phyloP scores from a whole-genome alignment of 768 basidiomycete species.

The Collybia sp. region DNA sequence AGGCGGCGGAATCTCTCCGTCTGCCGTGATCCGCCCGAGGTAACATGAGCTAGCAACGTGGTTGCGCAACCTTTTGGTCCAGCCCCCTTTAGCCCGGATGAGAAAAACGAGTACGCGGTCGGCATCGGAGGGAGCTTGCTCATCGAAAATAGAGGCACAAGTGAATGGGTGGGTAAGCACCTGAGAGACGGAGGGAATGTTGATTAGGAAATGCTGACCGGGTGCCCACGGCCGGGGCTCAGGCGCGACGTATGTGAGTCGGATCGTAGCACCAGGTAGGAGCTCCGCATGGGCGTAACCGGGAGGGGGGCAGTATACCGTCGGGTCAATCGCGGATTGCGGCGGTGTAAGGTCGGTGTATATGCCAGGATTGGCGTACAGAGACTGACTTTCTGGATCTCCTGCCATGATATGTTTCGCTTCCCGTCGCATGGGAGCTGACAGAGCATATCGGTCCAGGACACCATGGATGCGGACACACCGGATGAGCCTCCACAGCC shows the following conservation, averaged over 20 bases:
- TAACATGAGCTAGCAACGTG: conserved; percentile 33
- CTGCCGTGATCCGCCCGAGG: conserved; percentile 18
- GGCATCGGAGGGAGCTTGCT: conserved; percentile 32
- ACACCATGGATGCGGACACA: no score
- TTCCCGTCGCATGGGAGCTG: no score
- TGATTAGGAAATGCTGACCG: conserved; percentile 75
- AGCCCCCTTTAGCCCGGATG: conserved; percentile 65
- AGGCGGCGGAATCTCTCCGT: conserved; percentile 22
- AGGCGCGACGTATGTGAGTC: conserved; percentile 58
- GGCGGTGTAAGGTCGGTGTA: conserved; percentile 55
- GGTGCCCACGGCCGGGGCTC: conserved; percentile 62
- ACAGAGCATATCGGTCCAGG: no score
- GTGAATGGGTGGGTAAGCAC: conserved; percentile 74
- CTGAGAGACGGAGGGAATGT: conserved; percentile 57
- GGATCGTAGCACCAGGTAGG: conserved; percentile 65
- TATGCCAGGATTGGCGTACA: conserved; percentile 43
- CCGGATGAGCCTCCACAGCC: no score
- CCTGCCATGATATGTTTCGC: no score
- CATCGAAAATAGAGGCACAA: conserved; percentile 54
- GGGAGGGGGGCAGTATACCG: conserved; percentile 45
- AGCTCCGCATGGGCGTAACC: conserved; percentile 37
- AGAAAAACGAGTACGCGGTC: conserved; percentile 48
- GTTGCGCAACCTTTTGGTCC: conserved; percentile 65
- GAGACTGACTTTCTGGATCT: no score
- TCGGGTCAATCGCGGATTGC: conserved; percentile 11